A percentile compares a stretch with the other conserved stretches of the same genome.
These are phyloP conservation scores for Pouteria glomerata DNA, from an alignment of 148 eudicot species.

Conservation along the genomic window DNA sequence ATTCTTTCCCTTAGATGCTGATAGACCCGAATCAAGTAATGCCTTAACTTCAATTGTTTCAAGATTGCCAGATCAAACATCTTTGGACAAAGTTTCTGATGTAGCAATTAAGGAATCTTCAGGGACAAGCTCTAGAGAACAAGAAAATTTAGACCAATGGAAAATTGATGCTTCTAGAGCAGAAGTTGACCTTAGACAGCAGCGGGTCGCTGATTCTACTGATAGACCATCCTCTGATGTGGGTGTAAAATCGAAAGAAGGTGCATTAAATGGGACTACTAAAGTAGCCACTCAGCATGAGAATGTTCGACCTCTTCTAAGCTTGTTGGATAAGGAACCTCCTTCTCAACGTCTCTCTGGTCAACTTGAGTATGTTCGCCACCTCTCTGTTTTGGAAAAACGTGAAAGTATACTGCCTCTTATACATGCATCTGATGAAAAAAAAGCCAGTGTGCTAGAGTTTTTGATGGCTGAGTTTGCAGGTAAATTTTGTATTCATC, in stretches of 20 bases:
- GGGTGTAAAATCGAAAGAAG: constrained; percentile 45
- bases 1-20: constrained; percentile 38
- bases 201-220: constrained; percentile 34
- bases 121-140: constrained; percentile 18
- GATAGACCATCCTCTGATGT: constrained; percentile 55
- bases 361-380: constrained; percentile 80
- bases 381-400: constrained; percentile 70
- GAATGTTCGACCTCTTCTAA: constrained; percentile 80
- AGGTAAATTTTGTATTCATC: constrained; percentile 34
- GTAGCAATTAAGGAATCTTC: constrained; percentile 33
- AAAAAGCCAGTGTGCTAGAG: constrained; percentile 76
- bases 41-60: constrained; percentile 45
- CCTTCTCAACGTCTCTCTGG: constrained; percentile 90
- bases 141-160: constrained; percentile 32
- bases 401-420: constrained; percentile 83
- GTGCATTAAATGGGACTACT: constrained; percentile 51
- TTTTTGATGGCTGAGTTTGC: constrained; percentile 91
- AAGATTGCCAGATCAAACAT: constrained; percentile 37
- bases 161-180: constrained; percentile 43
- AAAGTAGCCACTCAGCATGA: constrained; percentile 57
- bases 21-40: constrained; percentile 55
- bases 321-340: constrained; percentile 92
- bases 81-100: constrained; percentile 47
- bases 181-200: constrained; percentile 56
- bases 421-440: constrained; percentile 73